Base-by-base conservation (phyloP, 305 asterid genomes). In the Solanum chacoense region DNA sequence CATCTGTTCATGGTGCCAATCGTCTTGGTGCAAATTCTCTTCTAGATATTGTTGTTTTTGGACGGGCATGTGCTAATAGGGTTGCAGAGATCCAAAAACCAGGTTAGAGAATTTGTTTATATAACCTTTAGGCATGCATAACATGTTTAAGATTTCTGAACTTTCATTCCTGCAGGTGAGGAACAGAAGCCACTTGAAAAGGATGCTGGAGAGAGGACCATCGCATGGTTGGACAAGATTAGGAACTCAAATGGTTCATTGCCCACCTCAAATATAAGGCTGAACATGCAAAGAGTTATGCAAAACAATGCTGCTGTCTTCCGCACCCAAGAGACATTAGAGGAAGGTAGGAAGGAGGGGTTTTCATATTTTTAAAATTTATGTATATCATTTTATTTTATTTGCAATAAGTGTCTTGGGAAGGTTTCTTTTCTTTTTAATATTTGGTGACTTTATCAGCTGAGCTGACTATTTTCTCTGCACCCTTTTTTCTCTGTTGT, bases 1-100 rank as follows among this genome's bases (percentile, higher is more conserved):
- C 99, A 85, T 97, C 99, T 50, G 99, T 97, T 90, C 99, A 97
- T 63, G 99, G 99, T n/a, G 98, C 99, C 92, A 97, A 97, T 92
- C 94, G 99, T 87, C 99, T 97, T 86, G 99, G 99, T 90, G 99
- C 99, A 84, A 97, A 97, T 93, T 97, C 99, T 77, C 99, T 97
- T 91, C 98, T 97, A 24, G 99, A 97, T 91, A 97, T 97, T 93
- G 99, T 97, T 87, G 99, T 97, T 83, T 97, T 97, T 92, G 99
- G 99, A 22, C 96, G 99, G 89, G 99, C 99, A 87, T 96, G 99
- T 93, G 99, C 99, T 73, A 97, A 97, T 90, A 93, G 99, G 93
- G 99, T 97, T 86, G 98, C 99, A 3, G 99, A 97, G 93, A 95
- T 96, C 91, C 94, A 87, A 76, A 92, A 67, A 74, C 99, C 99